Conservation (phyloP, 768 basidiomycete genomes). For the Wakefieldia striispora region DNA sequence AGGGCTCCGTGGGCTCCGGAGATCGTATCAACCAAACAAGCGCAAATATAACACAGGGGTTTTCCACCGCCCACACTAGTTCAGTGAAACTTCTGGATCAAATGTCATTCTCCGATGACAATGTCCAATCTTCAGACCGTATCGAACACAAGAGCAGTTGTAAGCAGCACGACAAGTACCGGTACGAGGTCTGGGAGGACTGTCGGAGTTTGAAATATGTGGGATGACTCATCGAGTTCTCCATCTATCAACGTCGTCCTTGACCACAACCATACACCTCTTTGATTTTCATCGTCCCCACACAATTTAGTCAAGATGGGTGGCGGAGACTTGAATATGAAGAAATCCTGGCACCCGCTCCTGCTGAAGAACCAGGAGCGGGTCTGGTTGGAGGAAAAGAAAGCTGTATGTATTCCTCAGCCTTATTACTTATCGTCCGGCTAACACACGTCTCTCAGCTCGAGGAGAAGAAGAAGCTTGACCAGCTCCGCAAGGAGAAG, state of each 20-base stretch:
- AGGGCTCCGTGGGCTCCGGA: neutral
- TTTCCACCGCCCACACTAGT: too few species aligned
- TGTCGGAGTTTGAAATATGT: constrained; percentile 2
- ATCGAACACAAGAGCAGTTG: too few species aligned
- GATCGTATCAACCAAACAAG: constrained; percentile 24
- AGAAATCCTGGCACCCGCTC: constrained; percentile 99
- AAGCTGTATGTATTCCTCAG: constrained; percentile 60
- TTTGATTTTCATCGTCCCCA: constrained; percentile 2
- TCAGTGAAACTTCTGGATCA: too few species aligned
- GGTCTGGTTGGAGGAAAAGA: constrained; percentile 99
- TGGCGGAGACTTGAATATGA: constrained; percentile 98
- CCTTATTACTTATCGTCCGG: neutral
- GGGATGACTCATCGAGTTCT: neutral
- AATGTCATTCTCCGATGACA: too few species aligned
- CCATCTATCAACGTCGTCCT: constrained; percentile 1
- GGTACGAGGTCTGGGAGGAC: too few species aligned
- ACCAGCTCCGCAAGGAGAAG: constrained; percentile 95
- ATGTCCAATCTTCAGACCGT: too few species aligned
- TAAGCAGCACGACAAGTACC: too few species aligned
- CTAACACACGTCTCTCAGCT: constrained; percentile 50
- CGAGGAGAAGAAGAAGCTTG: constrained; percentile 97
- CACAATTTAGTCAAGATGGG: constrained; percentile 72
- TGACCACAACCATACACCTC: constrained; percentile 8
- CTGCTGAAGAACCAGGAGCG: constrained; percentile 97
- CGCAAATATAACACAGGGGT: constrained; percentile 23